Evolutionary conservation across 1,139 yeast genomes (phyloP).

Genomic region (Diutina scorzettiae): DNA sequence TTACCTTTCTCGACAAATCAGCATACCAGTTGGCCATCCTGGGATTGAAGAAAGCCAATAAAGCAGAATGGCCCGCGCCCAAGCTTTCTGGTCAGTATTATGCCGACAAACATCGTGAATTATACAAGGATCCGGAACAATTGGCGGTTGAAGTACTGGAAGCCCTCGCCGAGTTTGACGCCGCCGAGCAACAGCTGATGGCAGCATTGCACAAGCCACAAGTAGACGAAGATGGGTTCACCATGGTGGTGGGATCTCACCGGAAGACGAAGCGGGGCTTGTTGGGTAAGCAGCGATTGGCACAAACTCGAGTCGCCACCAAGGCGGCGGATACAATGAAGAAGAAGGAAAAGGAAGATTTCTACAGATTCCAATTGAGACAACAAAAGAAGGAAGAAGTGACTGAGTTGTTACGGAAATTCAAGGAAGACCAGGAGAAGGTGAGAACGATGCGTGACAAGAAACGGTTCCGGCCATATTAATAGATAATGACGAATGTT

Average conservation of each 20-base stretch:
- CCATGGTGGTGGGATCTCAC: conserved; percentile 77
- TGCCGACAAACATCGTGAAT: conserved; percentile 16
- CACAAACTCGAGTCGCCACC: conserved; percentile 30
- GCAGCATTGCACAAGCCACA: conserved; percentile 46
- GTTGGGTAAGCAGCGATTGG: conserved; percentile 40
- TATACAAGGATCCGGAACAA: conserved; percentile 32
- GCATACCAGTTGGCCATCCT: conserved; percentile 57
- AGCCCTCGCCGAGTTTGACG: conserved; percentile 56
- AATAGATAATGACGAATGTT: too few relatives aligned
- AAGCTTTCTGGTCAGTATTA: conserved; percentile 20
- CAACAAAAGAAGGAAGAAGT: conserved; percentile 88
- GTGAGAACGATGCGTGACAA: conserved; percentile 68
- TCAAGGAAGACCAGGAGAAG: conserved; percentile 83
- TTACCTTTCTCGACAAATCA: conserved; percentile 65
- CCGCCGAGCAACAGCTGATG: conserved; percentile 54
- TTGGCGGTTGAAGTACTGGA: conserved; percentile 42
- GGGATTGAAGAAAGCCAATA: conserved; percentile 37
- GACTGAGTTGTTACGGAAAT: conserved; percentile 72
- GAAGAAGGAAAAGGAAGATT: conserved; percentile 78
- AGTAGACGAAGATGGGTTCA: conserved; percentile 91
- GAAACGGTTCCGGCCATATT: conserved; percentile 79
- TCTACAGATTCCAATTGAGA: conserved; percentile 92
- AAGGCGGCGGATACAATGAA: conserved; percentile 43
- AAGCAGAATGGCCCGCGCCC: conserved; percentile 12
- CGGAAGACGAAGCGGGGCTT: conserved; percentile 68